Evolutionary conservation across 2,329 filamentous ascomycete genomes (phyloP).

Genomic region (Trichophyton benhamiae): DNA sequence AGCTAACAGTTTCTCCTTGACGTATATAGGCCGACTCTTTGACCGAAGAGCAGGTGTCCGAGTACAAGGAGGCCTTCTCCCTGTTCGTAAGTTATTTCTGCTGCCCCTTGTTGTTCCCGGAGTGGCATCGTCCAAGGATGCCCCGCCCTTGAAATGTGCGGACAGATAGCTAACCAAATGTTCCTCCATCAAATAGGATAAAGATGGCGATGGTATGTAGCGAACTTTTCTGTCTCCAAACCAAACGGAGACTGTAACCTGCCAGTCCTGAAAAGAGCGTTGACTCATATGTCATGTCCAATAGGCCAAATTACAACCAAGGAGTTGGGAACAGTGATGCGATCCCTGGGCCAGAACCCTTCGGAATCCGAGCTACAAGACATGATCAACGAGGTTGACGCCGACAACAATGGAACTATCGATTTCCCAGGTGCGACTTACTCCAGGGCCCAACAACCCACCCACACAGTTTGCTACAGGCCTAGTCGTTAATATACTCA

Average conservation of each 20-base stretch:
- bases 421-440: conserved; percentile 65
- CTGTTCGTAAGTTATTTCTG: conserved; percentile 70
- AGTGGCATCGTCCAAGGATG: neutral
- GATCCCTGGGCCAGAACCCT: conserved; percentile 78
- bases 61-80: conserved; percentile 99
- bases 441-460: neutral
- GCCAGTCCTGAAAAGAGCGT: neutral
- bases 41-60: conserved; percentile 99
- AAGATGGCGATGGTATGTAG: conserved; percentile 74
- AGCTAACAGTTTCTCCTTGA: neutral
- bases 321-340: conserved; percentile 82
- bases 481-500: no score
- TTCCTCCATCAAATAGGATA: conserved; percentile 48
- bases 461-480: no score
- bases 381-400: conserved; percentile 90
- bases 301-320: conserved; percentile 84
- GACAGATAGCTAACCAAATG: conserved; percentile 12
- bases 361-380: conserved; percentile 83
- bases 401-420: conserved; percentile 85
- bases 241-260: neutral
- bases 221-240: neutral
- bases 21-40: conserved; percentile 75
- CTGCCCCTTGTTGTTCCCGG: neutral
- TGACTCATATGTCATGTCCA: conserved; percentile 3
- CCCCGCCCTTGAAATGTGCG: conserved; percentile 4